A percentile compares a stretch with the other conserved stretches of the same genome.
Conservation (phyloP, 768 basidiomycete species). For the Psilocybe cyanescens region DNA sequence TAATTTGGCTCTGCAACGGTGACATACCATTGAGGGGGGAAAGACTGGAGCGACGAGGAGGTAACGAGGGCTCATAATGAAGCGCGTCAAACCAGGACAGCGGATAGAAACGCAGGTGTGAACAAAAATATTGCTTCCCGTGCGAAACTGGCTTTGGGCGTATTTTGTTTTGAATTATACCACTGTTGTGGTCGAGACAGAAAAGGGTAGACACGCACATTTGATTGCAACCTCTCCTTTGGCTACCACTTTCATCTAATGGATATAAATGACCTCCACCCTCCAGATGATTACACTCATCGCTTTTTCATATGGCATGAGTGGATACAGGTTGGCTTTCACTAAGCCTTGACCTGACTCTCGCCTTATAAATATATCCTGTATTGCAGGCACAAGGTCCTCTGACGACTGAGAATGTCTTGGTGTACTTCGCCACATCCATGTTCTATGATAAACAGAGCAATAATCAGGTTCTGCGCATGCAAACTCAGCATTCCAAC, state of each 20-base stretch:
- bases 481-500: slow-evolving; percentile 93
- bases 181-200: slow-evolving; percentile 22
- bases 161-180: slow-evolving; percentile 19
- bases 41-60: slow-evolving; percentile 15
- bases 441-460: slow-evolving; percentile 96
- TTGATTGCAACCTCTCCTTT: slow-evolving; percentile 20
- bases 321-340: slow-evolving; percentile 69
- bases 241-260: slow-evolving; percentile 30
- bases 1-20: slow-evolving; percentile 8
- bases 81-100: slow-evolving; percentile 33
- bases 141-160: slow-evolving; percentile 25
- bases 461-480: slow-evolving; percentile 89
- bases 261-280: slow-evolving; percentile 70
- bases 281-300: slow-evolving; percentile 80
- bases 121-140: slow-evolving; percentile 32
- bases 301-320: slow-evolving; percentile 92
- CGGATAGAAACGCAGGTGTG: slow-evolving; percentile 32
- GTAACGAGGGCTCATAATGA: slow-evolving; percentile 32
- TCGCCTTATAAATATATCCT: neutral
- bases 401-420: slow-evolving; percentile 75
- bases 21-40: slow-evolving; percentile 25
- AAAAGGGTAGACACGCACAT: slow-evolving; percentile 11
- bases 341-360: slow-evolving; percentile 1
- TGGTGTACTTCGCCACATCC: slow-evolving; percentile 88
- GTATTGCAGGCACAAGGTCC: slow-evolving; percentile 70